phyloP scores from a whole-genome alignment of 2,329 filamentous ascomycete genomes.

The Xylaria sp. region DNA sequence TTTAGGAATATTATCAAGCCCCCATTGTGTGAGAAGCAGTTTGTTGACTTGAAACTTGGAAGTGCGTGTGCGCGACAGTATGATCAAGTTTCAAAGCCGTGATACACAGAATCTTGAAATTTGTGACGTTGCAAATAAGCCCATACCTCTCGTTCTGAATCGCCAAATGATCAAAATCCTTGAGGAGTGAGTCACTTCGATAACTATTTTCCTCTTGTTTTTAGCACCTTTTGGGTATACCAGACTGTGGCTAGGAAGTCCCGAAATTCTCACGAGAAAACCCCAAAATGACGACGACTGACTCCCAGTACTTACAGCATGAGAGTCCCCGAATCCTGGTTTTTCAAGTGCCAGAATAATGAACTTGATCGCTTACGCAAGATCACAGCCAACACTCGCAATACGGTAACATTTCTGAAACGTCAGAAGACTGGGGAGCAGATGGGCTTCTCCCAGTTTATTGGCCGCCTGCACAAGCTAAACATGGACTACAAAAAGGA shows the following conservation, averaged over 20 bases:
- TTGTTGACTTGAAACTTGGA: conserved; percentile 6
- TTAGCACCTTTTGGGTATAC: not conserved
- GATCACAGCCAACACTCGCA: conserved; percentile 66
- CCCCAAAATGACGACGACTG: not conserved
- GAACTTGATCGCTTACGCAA: conserved; percentile 68
- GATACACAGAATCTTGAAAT: conserved; percentile 71
- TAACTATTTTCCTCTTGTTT: conserved; percentile 54
- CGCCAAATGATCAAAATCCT: conserved; percentile 86
- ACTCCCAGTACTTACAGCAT: conserved; percentile 5
- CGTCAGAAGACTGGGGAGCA: conserved; percentile 68
- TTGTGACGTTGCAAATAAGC: conserved; percentile 73
- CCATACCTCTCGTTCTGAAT: conserved; percentile 77
- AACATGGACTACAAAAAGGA: conserved; percentile 74
- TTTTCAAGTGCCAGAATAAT: conserved; percentile 70
- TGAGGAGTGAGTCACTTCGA: conserved; percentile 64
- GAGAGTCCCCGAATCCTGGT: conserved; percentile 62
- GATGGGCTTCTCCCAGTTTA: conserved; percentile 69
- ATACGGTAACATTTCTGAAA: conserved; percentile 74
- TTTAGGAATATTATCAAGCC: not conserved
- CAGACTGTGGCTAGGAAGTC: not conserved
- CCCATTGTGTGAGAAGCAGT: not conserved
- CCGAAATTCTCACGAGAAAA: not conserved
- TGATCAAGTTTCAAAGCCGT: conserved; percentile 78
- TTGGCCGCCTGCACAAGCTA: conserved; percentile 67
- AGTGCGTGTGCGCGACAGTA: conserved; percentile 74